These are phyloP conservation scores for Rubia occidens DNA, from an alignment of 305 asterid genomes.

Conservation along the genomic window DNA sequence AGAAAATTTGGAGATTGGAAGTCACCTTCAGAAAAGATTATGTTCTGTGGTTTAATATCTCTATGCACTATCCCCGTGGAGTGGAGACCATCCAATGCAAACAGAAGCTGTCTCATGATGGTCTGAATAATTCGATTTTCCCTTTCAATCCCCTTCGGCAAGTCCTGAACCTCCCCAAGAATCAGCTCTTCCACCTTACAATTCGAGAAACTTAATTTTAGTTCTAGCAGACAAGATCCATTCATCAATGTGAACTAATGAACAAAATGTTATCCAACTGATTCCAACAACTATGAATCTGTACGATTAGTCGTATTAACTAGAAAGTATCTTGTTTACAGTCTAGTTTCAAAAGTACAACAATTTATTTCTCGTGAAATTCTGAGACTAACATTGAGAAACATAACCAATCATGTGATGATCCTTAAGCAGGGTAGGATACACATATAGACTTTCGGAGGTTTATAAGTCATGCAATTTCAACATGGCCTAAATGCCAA, in stretches of 20 bases:
- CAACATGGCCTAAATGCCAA: not conserved
- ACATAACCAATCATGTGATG: not conserved
- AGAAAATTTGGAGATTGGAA: not conserved
- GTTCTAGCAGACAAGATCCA: not conserved
- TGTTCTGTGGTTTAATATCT: slow-evolving; percentile 88
- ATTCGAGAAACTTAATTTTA: slow-evolving; percentile 13
- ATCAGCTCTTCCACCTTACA: slow-evolving; percentile 77
- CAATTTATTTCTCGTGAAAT: not conserved
- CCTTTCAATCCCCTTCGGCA: slow-evolving; percentile 85
- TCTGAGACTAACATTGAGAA: not conserved
- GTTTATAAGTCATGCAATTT: not conserved
- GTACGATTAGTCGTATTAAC: not conserved
- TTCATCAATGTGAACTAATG: not conserved
- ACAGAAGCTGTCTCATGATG: slow-evolving; percentile 66
- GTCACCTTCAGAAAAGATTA: slow-evolving; percentile 90
- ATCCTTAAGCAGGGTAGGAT: not conserved
- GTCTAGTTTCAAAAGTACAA: not conserved
- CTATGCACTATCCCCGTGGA: slow-evolving; percentile 94
- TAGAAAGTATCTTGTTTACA: not conserved
- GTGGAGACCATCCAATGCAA: slow-evolving; percentile 85
- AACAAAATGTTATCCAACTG: not conserved
- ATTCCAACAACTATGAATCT: not conserved
- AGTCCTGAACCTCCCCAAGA: slow-evolving; percentile 52
- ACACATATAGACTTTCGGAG: not conserved
- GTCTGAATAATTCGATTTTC: slow-evolving; percentile 89